Evolutionary conservation across 306 rosid genomes (phyloP), one percentile per base, ranked within the genome.

Genomic region (Ochetophila trinervis): DNA sequence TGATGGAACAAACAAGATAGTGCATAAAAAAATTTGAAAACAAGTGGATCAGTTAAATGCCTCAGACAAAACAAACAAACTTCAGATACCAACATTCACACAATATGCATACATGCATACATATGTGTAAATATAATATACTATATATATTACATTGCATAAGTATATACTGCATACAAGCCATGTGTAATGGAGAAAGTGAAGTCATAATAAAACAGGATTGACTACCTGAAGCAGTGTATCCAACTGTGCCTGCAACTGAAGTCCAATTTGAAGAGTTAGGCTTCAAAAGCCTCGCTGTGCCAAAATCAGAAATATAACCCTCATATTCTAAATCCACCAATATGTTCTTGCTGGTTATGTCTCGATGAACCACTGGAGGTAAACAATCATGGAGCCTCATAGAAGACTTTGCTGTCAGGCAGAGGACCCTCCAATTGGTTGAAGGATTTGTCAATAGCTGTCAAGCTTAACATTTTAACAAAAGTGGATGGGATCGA

Each of bases 401-500:
- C 19, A 4, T 56, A 15, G 50, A 72, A 72, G 5, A 59, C 71
- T 32, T 65, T 72, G 57, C 22, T 63, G 60, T 64, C 36, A 42
- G 71, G 77, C n/a, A 72, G 18, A 48, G 71, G 77, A 57, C 77
- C 77, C 23, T 72, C 71, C 48, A 72, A 50, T 19, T 63, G 58
- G 42, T 76, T 76, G 63, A 20, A 45, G 60, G 86, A 79, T 54
- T 81, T 63, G 58, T 78, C 72, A 30, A 81, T 69, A 37, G 1
- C 48, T 65, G 62, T 65, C 77, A 78, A 76, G 69, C 55, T 65
- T 62, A 65, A 60, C 49, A 14, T 53, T 14, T 58, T 30, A 15
- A 5, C n/a, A 54, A 81, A 85, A 30, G 44, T 50, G 6, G 67
- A 45, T 6, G 89, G 89, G 54, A 81, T 76, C 0, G 65, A 56